Evolutionary conservation across 176 grass and related monocot genomes (phyloP).

Genomic region (Paspalum vaginatum): DNA sequence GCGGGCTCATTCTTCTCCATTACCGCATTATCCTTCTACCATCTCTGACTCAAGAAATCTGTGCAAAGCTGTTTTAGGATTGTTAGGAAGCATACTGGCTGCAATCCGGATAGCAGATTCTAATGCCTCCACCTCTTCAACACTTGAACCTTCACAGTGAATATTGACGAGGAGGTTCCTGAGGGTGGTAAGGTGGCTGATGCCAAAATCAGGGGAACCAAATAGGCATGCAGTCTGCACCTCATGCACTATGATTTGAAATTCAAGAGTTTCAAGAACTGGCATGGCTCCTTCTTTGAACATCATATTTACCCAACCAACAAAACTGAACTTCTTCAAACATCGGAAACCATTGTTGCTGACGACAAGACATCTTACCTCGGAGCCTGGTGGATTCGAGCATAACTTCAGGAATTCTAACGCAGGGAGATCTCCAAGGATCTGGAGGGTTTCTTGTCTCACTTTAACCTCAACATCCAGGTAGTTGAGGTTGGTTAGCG

Average conservation of each 20-base stretch:
- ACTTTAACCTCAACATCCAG: conserved; percentile 35
- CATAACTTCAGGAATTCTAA: conserved; percentile 29
- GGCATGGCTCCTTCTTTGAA: conserved; percentile 46
- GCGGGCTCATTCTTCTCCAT: neutral
- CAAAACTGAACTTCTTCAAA: conserved; percentile 36
- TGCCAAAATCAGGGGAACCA: conserved; percentile 20
- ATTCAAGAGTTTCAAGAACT: conserved; percentile 38
- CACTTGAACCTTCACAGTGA: conserved; percentile 19
- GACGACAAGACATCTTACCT: conserved; percentile 10
- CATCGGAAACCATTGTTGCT: conserved; percentile 14
- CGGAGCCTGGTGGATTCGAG: conserved; percentile 4
- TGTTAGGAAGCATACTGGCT: conserved; percentile 32
- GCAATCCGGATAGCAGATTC: conserved; percentile 26
- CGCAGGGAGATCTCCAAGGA: conserved; percentile 33
- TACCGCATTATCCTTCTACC: neutral
- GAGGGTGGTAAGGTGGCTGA: conserved; percentile 30
- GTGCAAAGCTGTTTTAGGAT: neutral
- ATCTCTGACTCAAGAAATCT: conserved; percentile 38
- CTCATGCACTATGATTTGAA: conserved; percentile 32
- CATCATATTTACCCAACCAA: conserved; percentile 14
- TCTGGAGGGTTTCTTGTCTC: conserved; percentile 16
- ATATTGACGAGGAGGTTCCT: conserved; percentile 25
- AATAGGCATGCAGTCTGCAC: neutral
- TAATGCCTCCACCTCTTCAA: conserved; percentile 39
- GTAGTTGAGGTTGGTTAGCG: conserved; percentile 28